Evolutionary conservation across 352 stramenopile genomes (phyloP).

Genomic region (Phytophthora pisi): DNA sequence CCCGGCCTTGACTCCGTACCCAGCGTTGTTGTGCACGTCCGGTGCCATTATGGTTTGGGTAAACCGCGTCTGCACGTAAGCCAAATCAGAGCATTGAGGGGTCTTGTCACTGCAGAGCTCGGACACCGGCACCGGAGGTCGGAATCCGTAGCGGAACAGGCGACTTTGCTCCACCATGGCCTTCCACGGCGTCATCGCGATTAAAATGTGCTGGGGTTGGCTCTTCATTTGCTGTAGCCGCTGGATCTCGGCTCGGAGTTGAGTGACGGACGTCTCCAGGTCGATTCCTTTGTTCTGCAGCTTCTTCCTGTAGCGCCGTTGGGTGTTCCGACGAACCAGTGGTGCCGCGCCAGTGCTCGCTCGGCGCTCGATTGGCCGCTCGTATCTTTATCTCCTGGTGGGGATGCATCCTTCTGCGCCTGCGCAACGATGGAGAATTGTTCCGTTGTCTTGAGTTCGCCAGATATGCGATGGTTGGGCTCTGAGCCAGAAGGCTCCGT

Average conservation of each 20-base stretch:
- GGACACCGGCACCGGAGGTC: neutral
- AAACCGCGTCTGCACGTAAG: neutral
- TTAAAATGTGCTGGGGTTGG: neutral
- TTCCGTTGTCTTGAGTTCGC: neutral
- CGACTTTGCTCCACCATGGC: neutral
- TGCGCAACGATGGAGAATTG: neutral
- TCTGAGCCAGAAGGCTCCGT: neutral
- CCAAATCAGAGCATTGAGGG: neutral
- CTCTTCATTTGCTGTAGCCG: neutral
- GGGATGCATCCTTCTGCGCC: neutral
- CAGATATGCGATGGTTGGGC: neutral
- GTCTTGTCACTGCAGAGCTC: neutral
- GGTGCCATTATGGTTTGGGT: neutral
- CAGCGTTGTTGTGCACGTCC: neutral
- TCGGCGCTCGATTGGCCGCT: neutral
- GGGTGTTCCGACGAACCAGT: neutral
- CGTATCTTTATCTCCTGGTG: neutral
- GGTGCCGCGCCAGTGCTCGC: neutral
- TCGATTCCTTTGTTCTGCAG: neutral
- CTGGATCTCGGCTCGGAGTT: neutral
- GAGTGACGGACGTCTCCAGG: neutral
- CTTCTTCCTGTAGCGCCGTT: neutral
- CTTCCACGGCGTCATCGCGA: neutral
- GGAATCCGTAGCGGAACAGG: neutral
- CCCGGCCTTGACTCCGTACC: neutral